Conservation (phyloP, 139 green algal species). For the Chlamydomonas applanata region DNA sequence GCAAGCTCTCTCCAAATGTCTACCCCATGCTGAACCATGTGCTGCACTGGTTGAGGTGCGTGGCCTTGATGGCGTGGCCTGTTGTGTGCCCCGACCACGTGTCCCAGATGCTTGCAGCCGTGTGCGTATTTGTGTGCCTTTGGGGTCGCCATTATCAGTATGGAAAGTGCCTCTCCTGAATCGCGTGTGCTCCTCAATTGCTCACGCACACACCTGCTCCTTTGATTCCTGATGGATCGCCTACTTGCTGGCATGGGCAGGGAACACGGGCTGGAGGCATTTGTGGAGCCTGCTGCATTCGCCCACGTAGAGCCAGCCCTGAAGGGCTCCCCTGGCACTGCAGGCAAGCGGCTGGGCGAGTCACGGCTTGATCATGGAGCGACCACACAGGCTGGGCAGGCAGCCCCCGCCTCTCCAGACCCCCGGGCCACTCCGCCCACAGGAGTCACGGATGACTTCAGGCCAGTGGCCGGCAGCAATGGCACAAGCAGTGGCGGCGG, state of each 20-base stretch:
- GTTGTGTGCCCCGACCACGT: no score
- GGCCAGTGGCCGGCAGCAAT: background rate
- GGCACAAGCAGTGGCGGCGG: background rate
- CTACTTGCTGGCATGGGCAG: background rate
- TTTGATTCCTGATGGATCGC: no score
- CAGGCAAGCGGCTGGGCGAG: background rate
- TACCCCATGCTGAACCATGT: constrained; percentile 3
- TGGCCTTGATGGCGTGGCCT: background rate
- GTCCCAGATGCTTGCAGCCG: no score
- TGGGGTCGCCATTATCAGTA: no score
- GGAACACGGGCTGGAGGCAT: background rate
- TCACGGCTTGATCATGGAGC: background rate
- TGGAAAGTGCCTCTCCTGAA: no score
- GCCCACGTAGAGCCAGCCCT: constrained; percentile 1
- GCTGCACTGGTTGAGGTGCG: constrained; percentile 22
- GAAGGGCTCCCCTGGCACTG: background rate
- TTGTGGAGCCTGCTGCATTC: constrained; percentile 17
- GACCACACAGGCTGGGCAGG: no score
- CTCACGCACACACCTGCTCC: no score
- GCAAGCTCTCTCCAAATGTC: constrained; percentile 28
- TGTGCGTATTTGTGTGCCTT: no score
- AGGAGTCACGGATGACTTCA: no score
- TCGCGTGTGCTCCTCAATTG: no score
- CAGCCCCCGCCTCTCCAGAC: background rate
- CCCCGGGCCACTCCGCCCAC: no score